Conservation (phyloP, 495 filamentous ascomycete species). For the Aspergillus olivimuriae region DNA sequence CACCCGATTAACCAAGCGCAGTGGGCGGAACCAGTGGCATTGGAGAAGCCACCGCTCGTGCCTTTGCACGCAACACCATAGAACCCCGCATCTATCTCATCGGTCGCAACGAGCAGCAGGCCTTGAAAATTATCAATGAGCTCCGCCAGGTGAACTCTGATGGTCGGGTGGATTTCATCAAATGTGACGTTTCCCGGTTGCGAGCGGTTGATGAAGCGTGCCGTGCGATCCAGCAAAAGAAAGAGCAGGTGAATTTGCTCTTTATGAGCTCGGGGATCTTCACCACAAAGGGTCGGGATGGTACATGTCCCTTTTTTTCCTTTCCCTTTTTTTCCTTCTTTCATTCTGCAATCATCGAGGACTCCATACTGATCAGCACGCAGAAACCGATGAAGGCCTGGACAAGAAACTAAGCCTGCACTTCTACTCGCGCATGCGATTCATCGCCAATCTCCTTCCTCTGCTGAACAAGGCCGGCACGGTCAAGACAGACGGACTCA, state of each 20-base stretch:
- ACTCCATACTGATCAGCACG: constrained; percentile 5
- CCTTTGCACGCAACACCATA: constrained; percentile 46
- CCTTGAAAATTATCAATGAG: constrained; percentile 27
- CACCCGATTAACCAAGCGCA: constrained; percentile 9
- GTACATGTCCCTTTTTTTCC: constrained; percentile 37
- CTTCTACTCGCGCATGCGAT: constrained; percentile 64
- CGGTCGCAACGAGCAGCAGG: constrained; percentile 32
- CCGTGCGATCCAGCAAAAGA: no score
- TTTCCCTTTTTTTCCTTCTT: constrained; percentile 31
- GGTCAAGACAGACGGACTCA: no score
- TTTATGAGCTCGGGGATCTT: no score
- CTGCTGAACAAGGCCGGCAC: constrained; percentile 45
- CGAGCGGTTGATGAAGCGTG: no score
- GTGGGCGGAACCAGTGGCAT: constrained; percentile 65
- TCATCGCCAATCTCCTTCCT: constrained; percentile 56
- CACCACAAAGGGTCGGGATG: no score
- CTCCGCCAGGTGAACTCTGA: constrained; percentile 21
- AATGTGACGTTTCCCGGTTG: no score
- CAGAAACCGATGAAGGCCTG: constrained; percentile 53
- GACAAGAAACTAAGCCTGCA: constrained; percentile 49
- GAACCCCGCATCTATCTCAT: constrained; percentile 43
- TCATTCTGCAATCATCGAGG: no score
- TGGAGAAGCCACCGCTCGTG: constrained; percentile 50
- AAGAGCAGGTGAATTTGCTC: no score
- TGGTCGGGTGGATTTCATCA: no score